Conservation (phyloP, 345 rosid genomes). For the Noccaea caerulescens region DNA sequence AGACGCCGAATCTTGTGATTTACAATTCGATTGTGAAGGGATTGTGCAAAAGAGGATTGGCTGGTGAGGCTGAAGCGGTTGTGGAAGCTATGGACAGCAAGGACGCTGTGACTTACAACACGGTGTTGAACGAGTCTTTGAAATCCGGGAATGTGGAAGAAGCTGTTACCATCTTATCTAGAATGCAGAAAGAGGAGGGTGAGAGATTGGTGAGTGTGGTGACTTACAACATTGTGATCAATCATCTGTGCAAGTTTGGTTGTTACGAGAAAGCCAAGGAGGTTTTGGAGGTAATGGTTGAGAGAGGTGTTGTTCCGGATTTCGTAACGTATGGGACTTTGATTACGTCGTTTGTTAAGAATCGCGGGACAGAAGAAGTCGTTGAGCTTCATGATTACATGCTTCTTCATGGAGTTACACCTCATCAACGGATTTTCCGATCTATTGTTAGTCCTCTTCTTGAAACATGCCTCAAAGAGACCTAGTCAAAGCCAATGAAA, state of each 20-base stretch:
- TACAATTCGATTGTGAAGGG: constrained; percentile 64
- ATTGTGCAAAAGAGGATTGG: constrained; percentile 53
- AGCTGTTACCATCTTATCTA: constrained; percentile 44
- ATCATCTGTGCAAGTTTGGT: constrained; percentile 60
- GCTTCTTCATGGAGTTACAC: constrained; percentile 62
- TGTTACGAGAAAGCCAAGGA: constrained; percentile 56
- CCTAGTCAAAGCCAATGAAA: constrained; percentile 19
- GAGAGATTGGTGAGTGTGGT: constrained; percentile 42
- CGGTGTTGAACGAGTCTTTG: constrained; percentile 54
- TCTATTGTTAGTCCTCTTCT: constrained; percentile 53
- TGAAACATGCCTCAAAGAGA: neutral
- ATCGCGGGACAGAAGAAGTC: constrained; percentile 51
- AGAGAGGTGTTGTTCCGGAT: constrained; percentile 54
- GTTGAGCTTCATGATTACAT: constrained; percentile 63
- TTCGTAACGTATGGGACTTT: constrained; percentile 56
- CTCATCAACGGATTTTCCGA: constrained; percentile 50
- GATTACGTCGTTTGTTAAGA: constrained; percentile 49
- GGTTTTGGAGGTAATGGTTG: constrained; percentile 50
- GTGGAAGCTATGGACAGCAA: constrained; percentile 31
- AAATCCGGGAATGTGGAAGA: constrained; percentile 48
- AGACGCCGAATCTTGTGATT: constrained; percentile 52
- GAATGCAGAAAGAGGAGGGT: constrained; percentile 45
- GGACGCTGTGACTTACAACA: constrained; percentile 59
- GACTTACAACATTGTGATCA: constrained; percentile 61
- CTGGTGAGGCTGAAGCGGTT: constrained; percentile 36